Conservation (phyloP, 2,329 filamentous ascomycete species). For the Taxawa tesnikishii region DNA sequence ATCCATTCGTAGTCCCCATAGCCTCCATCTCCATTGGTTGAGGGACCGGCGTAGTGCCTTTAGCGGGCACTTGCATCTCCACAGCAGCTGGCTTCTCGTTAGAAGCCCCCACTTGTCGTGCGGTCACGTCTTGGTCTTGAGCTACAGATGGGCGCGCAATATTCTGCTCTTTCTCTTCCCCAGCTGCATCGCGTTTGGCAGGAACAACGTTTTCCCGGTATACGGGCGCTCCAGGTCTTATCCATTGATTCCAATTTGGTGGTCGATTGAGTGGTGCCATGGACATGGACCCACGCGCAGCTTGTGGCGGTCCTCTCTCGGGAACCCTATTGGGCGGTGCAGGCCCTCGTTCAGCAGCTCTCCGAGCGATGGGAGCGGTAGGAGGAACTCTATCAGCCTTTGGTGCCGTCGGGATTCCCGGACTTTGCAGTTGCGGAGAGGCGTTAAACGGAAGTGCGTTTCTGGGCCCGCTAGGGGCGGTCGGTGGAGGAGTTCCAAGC, state of each 20-base stretch:
- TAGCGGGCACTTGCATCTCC: too few relatives aligned
- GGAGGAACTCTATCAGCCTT: conserved; percentile 19
- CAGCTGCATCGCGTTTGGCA: conserved; percentile 31
- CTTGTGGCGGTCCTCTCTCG: conserved; percentile 8
- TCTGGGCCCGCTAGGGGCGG: conserved; percentile 8
- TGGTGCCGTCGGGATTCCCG: conserved; percentile 22
- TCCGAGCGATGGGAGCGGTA: conserved; percentile 12
- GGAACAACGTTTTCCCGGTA: conserved; percentile 21
- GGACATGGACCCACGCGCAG: too few relatives aligned
- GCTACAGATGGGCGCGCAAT: too few relatives aligned
- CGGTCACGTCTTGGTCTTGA: too few relatives aligned
- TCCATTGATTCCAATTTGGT: conserved; percentile 27
- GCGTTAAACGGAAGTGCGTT: conserved; percentile 17
- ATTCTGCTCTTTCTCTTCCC: conserved; percentile 25
- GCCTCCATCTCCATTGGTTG: too few relatives aligned
- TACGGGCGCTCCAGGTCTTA: conserved; percentile 24
- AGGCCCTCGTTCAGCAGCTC: conserved; percentile 9
- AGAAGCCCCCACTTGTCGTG: too few relatives aligned
- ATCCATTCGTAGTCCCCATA: too few relatives aligned
- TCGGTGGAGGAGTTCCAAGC: conserved; percentile 7
- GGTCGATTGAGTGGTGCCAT: conserved; percentile 13
- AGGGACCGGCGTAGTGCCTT: too few relatives aligned
- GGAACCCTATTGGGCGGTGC: conserved; percentile 9
- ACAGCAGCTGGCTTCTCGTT: too few relatives aligned
- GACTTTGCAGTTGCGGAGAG: conserved; percentile 19